Evolutionary conservation across 805 yeast genomes (phyloP).

Genomic region (Starmerella bombi): DNA sequence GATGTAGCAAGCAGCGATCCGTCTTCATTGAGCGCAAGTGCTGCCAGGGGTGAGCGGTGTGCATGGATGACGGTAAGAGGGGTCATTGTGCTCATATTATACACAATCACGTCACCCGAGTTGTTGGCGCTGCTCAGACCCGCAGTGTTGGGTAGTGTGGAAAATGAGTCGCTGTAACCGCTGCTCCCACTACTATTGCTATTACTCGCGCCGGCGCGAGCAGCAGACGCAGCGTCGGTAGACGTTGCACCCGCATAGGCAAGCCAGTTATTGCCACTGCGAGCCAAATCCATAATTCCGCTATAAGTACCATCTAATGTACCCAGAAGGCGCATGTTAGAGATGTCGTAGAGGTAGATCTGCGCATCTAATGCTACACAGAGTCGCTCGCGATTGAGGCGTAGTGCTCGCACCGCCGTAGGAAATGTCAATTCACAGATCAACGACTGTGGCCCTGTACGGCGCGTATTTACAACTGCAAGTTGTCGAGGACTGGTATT

Average conservation of each 20-base stretch:
- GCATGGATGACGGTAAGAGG: conserved; percentile 78
- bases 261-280: conserved; percentile 36
- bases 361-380: conserved; percentile 69
- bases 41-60: conserved; percentile 64
- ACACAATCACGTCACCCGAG: conserved; percentile 59
- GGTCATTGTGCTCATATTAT: conserved; percentile 58
- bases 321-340: conserved; percentile 72
- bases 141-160: background rate
- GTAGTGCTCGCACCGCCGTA: conserved; percentile 53
- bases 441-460: conserved; percentile 33
- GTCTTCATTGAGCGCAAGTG: conserved; percentile 53
- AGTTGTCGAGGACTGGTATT: conserved; percentile 60
- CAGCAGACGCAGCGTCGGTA: background rate
- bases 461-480: conserved; percentile 68
- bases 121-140: background rate
- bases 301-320: conserved; percentile 36
- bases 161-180: background rate
- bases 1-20: conserved; percentile 81
- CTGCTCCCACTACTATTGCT: background rate
- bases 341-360: conserved; percentile 75
- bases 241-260: background rate
- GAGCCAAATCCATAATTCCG: conserved; percentile 25
- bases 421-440: conserved; percentile 88
- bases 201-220: background rate
- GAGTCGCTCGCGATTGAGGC: conserved; percentile 69